Evolutionary conservation across 2,329 filamentous ascomycete genomes (phyloP).

Genomic region (Sclerotinia trifoliorum): DNA sequence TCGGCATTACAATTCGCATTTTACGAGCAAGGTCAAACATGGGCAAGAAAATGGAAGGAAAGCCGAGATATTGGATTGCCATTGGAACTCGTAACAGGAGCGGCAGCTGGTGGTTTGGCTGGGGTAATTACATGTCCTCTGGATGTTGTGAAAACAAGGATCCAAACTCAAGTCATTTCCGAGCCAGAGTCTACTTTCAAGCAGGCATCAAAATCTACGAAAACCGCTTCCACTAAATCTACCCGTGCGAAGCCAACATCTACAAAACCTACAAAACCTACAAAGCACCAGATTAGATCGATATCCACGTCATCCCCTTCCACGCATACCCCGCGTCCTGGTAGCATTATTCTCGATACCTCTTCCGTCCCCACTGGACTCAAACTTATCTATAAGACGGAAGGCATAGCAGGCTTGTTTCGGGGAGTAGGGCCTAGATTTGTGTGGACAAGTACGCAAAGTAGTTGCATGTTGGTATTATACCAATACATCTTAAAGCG

Average conservation of each 20-base stretch:
- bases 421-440: slow-evolving; percentile 87
- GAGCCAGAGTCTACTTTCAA: slow-evolving; percentile 37
- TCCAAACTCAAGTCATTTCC: slow-evolving; percentile 82
- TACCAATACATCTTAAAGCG: slow-evolving; percentile 84
- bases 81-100: slow-evolving; percentile 85
- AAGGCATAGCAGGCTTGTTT: slow-evolving; percentile 89
- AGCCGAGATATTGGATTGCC: slow-evolving; percentile 81
- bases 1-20: slow-evolving; percentile 97
- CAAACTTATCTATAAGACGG: slow-evolving; percentile 82
- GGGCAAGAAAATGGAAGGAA: slow-evolving; percentile 76
- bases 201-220: slow-evolving; percentile 28
- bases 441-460: slow-evolving; percentile 97
- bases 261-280: slow-evolving; percentile 28
- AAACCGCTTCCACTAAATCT: slow-evolving; percentile 22
- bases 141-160: slow-evolving; percentile 94
- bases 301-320: slow-evolving; percentile 91
- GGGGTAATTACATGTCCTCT: slow-evolving; percentile 93
- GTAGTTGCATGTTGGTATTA: slow-evolving; percentile 91
- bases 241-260: slow-evolving; percentile 28
- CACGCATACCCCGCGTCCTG: slow-evolving; percentile 75
- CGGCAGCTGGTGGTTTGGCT: slow-evolving; percentile 85
- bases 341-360: slow-evolving; percentile 78
- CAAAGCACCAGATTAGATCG: slow-evolving; percentile 56
- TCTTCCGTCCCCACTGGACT: slow-evolving; percentile 85
- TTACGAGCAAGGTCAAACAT: slow-evolving; percentile 87